Evolutionary conservation across 1,284 basidiomycete genomes (phyloP), one percentile per base, ranked within the genome.

Genomic region (Phellinidium pouzarii): DNA sequence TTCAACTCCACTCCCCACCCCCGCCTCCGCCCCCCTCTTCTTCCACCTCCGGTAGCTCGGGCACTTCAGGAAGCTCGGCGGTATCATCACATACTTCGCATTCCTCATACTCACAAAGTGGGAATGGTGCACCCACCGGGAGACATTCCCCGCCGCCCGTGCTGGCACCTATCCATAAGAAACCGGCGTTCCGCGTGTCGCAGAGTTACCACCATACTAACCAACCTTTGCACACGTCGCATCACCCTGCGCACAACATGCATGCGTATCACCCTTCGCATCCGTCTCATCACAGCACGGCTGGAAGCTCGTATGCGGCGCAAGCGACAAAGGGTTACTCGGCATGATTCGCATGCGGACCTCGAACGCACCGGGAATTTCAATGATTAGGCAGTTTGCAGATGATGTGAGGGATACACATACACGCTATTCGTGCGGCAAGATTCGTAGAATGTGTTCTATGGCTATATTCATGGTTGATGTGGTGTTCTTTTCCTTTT

Each of bases 101-200:
- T 42, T 14, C 3, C 14, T 34, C 31, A 8, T 34, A 34, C 14
- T 34, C 31, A 34, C 40, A 42, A 26, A 45, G 7, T 19, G 43
- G 41, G 9, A 45, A 3, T 19, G 49, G 50, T 25, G 37, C 50
- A 38, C 9, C 14, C 14, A 14, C 31, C 14, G 11, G 11, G 31
- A 34, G 31, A 14, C 43, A 44, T 22, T 44, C 42, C 14, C 50
- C 50, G 19, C 50, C 50, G 19, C 43, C 43, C 14, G 44, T 52
- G 7, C 50, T 52, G 34, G 50, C 50, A 11, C 50, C 50, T 34
- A 44, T 52, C 14, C 50, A 46, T 7, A 25, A n/a, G 9, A 44
- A 44, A 52, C 2, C 31, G 25, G 17, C 27, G 34, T 20, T 34
- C 14, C 45, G 22, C 19, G 27, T 31, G 45, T n/a, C 45, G 27